These are phyloP conservation scores for Penicillium capsulatum DNA, from an alignment of 2,329 filamentous ascomycete genomes.

Conservation along the genomic window DNA sequence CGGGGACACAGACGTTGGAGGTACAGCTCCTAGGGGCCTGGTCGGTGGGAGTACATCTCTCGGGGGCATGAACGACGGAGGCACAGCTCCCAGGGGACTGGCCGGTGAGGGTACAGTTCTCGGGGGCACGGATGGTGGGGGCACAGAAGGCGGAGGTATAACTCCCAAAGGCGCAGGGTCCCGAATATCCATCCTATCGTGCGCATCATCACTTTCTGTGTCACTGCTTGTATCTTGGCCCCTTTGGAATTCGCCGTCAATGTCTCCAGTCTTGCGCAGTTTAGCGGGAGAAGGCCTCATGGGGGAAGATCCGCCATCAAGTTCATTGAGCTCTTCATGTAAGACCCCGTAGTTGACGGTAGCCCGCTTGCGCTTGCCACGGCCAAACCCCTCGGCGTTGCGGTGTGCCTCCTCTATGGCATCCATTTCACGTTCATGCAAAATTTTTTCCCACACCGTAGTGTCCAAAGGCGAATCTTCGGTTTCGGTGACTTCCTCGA, in stretches of 20 bases:
- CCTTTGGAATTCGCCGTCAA: constrained; percentile 29
- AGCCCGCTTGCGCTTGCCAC: constrained; percentile 71
- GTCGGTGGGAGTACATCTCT: too few relatives aligned
- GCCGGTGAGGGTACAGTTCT: too few relatives aligned
- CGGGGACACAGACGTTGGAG: too few relatives aligned
- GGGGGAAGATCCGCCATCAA: constrained; percentile 3
- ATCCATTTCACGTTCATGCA: constrained; percentile 74
- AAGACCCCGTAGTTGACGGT: constrained; percentile 39
- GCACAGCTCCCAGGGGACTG: too few relatives aligned
- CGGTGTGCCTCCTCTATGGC: constrained; percentile 67
- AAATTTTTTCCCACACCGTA: constrained; percentile 84
- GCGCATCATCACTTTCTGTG: too few relatives aligned
- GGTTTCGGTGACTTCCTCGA: constrained; percentile 57
- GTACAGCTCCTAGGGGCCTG: too few relatives aligned
- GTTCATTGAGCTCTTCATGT: constrained; percentile 10
- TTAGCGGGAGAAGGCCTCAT: constrained; percentile 23
- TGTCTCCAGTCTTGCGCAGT: constrained; percentile 18
- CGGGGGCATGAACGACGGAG: too few relatives aligned
- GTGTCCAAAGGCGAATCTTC: constrained; percentile 54
- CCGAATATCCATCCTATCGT: too few relatives aligned
- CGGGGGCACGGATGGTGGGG: too few relatives aligned
- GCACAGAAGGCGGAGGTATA: too few relatives aligned
- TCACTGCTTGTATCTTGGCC: constrained; percentile 24
- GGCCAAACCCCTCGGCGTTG: constrained; percentile 71
- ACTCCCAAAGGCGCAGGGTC: too few relatives aligned